A percentile compares a stretch with the other conserved stretches of the same genome.
phyloP scores from a whole-genome alignment of 306 rosid species.

The Pyrus betulifolia region DNA sequence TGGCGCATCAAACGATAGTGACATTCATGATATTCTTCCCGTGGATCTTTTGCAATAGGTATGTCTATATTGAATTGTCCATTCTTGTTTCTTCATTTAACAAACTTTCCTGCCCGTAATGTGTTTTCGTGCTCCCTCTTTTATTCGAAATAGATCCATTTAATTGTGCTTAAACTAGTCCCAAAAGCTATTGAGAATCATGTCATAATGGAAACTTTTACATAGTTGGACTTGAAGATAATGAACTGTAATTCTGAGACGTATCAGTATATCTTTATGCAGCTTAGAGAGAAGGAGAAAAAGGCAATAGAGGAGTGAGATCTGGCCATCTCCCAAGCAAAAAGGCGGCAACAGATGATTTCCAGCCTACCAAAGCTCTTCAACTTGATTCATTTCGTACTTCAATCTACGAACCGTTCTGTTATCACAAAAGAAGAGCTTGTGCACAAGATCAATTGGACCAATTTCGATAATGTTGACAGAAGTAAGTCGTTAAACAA shows the following conservation, averaged over 20 bases:
- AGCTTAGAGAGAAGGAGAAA: slow-evolving; percentile 74
- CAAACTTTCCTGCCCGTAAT: not conserved
- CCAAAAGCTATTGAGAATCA: not conserved
- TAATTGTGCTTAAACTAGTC: not conserved
- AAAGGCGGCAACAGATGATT: slow-evolving; percentile 49
- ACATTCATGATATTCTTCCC: no score
- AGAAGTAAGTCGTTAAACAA: slow-evolving; percentile 49
- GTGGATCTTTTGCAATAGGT: no score
- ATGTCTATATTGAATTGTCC: no score
- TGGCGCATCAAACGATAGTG: no score
- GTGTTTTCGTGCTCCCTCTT: not conserved
- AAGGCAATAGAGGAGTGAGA: slow-evolving; percentile 53
- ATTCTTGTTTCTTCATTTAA: not conserved
- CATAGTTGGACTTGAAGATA: not conserved
- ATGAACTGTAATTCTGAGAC: not conserved
- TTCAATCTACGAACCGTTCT: slow-evolving; percentile 44
- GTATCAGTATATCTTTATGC: slow-evolving; percentile 24
- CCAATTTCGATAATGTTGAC: slow-evolving; percentile 42
- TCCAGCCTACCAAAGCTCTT: slow-evolving; percentile 74
- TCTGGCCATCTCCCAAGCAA: slow-evolving; percentile 74
- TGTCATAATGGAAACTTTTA: not conserved
- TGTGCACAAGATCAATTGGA: slow-evolving; percentile 50
- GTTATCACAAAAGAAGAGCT: slow-evolving; percentile 70
- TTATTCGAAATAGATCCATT: not conserved
- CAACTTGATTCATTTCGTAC: slow-evolving; percentile 52